These are phyloP conservation scores for Exutisphaerella laricina DNA, from an alignment of 2,329 filamentous ascomycete species.

Conservation along the genomic window DNA sequence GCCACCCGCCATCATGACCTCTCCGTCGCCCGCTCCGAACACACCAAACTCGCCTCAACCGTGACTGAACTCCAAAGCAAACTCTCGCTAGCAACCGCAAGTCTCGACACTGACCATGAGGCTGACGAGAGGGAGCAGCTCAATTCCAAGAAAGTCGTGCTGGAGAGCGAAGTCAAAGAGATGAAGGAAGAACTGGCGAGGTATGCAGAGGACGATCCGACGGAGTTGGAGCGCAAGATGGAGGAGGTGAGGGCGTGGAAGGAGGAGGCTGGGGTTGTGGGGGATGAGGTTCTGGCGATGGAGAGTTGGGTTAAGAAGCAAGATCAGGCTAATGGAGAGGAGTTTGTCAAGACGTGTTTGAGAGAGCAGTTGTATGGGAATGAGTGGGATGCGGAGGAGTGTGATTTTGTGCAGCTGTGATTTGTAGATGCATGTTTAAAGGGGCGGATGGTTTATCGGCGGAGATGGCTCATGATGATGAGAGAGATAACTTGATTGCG, in stretches of 20 bases:
- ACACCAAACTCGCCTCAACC: slow-evolving; percentile 33
- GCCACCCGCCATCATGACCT: slow-evolving; percentile 46
- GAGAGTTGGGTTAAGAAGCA: slow-evolving; percentile 41
- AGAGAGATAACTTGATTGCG: no score
- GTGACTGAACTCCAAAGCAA: slow-evolving; percentile 38
- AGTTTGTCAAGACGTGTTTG: slow-evolving; percentile 40
- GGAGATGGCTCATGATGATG: no score
- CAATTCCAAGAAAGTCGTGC: slow-evolving; percentile 31
- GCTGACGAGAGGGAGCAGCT: slow-evolving; percentile 36
- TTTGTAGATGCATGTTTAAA: no score
- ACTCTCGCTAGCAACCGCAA: slow-evolving; percentile 36
- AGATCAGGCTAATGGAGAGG: slow-evolving; percentile 36
- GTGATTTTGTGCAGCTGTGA: no score
- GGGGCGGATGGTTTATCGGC: no score
- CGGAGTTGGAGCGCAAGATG: slow-evolving; percentile 40
- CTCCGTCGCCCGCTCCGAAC: slow-evolving; percentile 35
- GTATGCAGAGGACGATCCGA: slow-evolving; percentile 44
- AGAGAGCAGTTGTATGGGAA: slow-evolving; percentile 47
- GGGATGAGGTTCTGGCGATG: slow-evolving; percentile 44
- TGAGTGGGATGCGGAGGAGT: slow-evolving; percentile 50
- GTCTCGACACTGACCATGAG: slow-evolving; percentile 33
- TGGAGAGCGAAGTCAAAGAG: slow-evolving; percentile 35
- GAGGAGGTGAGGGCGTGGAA: slow-evolving; percentile 29
- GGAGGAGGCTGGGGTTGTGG: slow-evolving; percentile 37
- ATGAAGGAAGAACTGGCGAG: slow-evolving; percentile 39